A percentile compares a stretch with the other conserved stretches of the same genome.
These are phyloP conservation scores for Orbilia oligospora DNA, from an alignment of 2,329 filamentous ascomycete genomes.

Conservation along the genomic window DNA sequence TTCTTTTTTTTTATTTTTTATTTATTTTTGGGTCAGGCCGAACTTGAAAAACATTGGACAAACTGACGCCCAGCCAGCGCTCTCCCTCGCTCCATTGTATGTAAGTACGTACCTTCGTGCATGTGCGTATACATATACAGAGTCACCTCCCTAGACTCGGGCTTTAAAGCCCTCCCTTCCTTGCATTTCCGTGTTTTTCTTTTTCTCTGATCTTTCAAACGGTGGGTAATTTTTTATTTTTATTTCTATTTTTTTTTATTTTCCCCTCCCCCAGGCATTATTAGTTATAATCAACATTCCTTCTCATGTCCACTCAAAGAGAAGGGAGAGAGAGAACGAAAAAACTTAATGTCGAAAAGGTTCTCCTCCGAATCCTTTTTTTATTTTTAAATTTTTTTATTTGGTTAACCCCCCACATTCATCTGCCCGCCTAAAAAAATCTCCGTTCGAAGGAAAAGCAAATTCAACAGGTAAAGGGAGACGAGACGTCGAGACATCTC, in stretches of 20 bases:
- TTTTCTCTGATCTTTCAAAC: conserved; percentile 51
- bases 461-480: conserved; percentile 17
- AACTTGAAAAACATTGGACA: conserved; percentile 50
- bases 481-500: conserved; percentile 26
- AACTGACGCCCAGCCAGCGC: conserved; percentile 15
- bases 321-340: conserved; percentile 28
- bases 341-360: conserved; percentile 23
- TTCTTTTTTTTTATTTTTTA: conserved; percentile 51
- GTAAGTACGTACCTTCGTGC: conserved; percentile 14
- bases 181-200: conserved; percentile 27
- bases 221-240: conserved; percentile 45
- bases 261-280: background rate
- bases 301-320: conserved; percentile 60
- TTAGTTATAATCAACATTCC: conserved; percentile 57
- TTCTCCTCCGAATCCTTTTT: conserved; percentile 20
- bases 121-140: conserved; percentile 30
- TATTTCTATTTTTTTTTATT: conserved; percentile 36
- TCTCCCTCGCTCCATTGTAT: conserved; percentile 25
- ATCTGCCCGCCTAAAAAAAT: background rate
- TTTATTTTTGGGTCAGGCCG: conserved; percentile 59
- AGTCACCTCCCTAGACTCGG: conserved; percentile 44
- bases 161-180: conserved; percentile 1
- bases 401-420: background rate
- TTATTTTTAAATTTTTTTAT: background rate
- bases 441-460: background rate